phyloP scores from a whole-genome alignment of 73 alveolate genomes.

The Paramecium primaurelia region DNA sequence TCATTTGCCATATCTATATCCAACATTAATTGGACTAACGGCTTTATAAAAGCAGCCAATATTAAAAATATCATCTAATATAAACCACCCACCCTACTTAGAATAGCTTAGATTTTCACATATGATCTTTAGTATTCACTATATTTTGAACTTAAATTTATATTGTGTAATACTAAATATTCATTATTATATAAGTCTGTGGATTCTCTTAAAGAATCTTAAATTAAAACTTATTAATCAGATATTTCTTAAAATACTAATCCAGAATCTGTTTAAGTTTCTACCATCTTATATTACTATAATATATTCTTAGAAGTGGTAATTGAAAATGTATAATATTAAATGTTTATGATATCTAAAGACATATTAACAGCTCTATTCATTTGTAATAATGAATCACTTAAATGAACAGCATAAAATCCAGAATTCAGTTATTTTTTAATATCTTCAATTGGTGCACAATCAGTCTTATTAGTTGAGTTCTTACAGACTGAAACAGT shows the following conservation, averaged over 20 bases:
- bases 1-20: constrained; percentile 9
- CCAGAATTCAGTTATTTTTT: neutral
- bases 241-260: neutral
- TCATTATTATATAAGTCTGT: neutral
- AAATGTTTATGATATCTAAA: neutral
- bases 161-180: neutral
- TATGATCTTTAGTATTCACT: neutral
- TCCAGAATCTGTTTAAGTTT: neutral
- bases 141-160: neutral
- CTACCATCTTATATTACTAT: neutral
- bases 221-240: neutral
- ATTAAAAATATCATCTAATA: neutral
- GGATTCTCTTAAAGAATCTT: neutral
- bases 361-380: neutral
- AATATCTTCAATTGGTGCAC: neutral
- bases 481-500: neutral
- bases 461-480: neutral
- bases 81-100: neutral
- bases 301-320: neutral
- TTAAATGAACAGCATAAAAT: neutral
- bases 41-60: neutral
- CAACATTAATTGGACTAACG: neutral
- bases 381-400: neutral
- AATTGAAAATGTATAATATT: neutral
- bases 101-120: neutral